Percentiles rank a stretch among this genome's conserved stretches.
Conservation (phyloP, 768 basidiomycete species). For the Coprinopsis strossmayeri region DNA sequence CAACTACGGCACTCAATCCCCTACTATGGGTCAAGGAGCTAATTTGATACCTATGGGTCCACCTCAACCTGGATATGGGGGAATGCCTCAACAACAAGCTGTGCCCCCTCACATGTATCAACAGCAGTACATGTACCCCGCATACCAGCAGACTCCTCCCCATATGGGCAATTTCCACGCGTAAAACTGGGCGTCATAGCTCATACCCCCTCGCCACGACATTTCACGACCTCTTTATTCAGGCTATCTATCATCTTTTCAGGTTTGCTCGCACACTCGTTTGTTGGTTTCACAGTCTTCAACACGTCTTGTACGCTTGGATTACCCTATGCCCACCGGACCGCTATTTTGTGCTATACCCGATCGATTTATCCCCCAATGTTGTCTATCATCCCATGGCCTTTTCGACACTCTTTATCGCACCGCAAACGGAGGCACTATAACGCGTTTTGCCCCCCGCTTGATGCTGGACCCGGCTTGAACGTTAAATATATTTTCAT, state of each 20-base stretch:
- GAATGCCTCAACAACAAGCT: slow-evolving; percentile 39
- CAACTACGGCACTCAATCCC: slow-evolving; percentile 54
- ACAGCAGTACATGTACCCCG: slow-evolving; percentile 79
- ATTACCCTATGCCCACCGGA: slow-evolving; percentile 26
- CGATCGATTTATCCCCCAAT: slow-evolving; percentile 22
- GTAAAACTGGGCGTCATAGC: slow-evolving; percentile 30
- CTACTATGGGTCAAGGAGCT: slow-evolving; percentile 50
- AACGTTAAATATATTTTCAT: slow-evolving; percentile 16
- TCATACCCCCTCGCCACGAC: slow-evolving; percentile 28
- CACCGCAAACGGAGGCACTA: slow-evolving; percentile 14
- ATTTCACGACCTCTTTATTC: slow-evolving; percentile 35
- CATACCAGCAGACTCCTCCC: slow-evolving; percentile 59
- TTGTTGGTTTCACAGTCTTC: slow-evolving; percentile 20
- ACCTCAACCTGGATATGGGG: slow-evolving; percentile 57
- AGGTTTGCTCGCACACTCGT: slow-evolving; percentile 17
- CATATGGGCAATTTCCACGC: slow-evolving; percentile 76
- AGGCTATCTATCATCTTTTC: slow-evolving; percentile 19
- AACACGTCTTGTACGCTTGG: slow-evolving; percentile 26
- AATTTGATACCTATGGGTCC: slow-evolving; percentile 60
- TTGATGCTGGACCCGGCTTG: slow-evolving; percentile 28
- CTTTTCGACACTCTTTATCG: slow-evolving; percentile 14
- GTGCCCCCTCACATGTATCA: slow-evolving; percentile 59
- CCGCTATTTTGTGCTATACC: slow-evolving; percentile 26
- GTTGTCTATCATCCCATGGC: slow-evolving; percentile 1
- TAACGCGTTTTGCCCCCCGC: slow-evolving; percentile 16